A percentile compares a stretch with the other conserved stretches of the same genome.
phyloP scores from a whole-genome alignment of 106 monocot genomes.

The Triglochin maritima region DNA sequence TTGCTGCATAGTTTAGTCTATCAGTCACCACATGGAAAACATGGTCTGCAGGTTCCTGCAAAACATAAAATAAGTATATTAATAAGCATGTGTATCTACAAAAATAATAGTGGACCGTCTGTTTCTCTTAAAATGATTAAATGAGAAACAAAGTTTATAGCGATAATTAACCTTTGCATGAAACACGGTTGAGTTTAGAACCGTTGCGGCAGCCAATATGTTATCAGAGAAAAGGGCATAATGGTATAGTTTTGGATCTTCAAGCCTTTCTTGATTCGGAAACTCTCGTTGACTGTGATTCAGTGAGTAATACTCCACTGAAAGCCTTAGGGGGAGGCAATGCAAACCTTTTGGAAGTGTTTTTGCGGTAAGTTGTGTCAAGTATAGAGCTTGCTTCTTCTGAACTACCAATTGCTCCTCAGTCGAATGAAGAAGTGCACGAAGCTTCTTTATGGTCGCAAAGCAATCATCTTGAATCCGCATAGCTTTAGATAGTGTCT shows the following conservation, averaged over 20 bases:
- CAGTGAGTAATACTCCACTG: not conserved
- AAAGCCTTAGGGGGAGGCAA: not conserved
- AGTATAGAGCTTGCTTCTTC: not conserved
- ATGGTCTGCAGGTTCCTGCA: constrained; percentile 31
- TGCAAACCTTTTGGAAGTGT: not conserved
- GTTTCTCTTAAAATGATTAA: too few relatives aligned
- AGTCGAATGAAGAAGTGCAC: not conserved
- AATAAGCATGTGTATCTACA: too few relatives aligned
- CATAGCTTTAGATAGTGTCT: too few relatives aligned
- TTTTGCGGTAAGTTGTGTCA: not conserved
- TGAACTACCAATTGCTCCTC: not conserved
- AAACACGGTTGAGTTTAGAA: constrained; percentile 29
- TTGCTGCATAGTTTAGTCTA: constrained; percentile 33
- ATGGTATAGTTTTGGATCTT: constrained; percentile 18
- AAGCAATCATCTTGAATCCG: too few relatives aligned
- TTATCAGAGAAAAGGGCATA: constrained; percentile 38
- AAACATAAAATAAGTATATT: not conserved
- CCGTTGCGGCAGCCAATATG: constrained; percentile 31
- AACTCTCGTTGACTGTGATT: not conserved
- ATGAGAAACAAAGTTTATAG: not conserved
- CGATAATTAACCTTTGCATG: constrained; percentile 27
- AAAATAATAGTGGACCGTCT: too few relatives aligned
- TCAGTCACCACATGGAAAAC: constrained; percentile 44
- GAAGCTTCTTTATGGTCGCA: not conserved
- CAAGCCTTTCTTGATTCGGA: constrained; percentile 17